Evolutionary conservation across 2,329 filamentous ascomycete genomes (phyloP).

Genomic region (Fusarium tanahbumbuense): DNA sequence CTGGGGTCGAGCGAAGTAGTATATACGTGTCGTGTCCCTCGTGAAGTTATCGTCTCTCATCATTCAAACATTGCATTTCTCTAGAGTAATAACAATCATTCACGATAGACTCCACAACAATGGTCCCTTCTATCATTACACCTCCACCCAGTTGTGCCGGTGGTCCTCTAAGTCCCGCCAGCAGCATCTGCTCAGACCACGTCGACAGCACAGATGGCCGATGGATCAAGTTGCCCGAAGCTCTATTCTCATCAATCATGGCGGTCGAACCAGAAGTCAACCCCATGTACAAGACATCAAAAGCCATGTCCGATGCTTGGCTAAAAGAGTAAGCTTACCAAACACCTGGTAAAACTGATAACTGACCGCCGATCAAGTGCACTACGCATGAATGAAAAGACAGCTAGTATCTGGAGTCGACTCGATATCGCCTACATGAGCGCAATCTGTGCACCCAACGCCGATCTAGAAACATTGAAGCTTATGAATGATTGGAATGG

Average conservation of each 20-base stretch:
- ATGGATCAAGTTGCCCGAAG: slow-evolving; percentile 24
- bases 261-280: slow-evolving; percentile 24
- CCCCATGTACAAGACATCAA: slow-evolving; percentile 23
- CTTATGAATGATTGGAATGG: slow-evolving; percentile 33
- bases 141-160: slow-evolving; percentile 25
- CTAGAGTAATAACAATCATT: background rate
- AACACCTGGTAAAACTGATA: background rate
- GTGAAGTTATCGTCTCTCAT: background rate
- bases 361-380: slow-evolving; percentile 17
- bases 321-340: slow-evolving; percentile 19
- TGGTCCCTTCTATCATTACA: slow-evolving; percentile 25
- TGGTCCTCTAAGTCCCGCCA: background rate
- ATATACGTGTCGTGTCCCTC: slow-evolving; percentile 1
- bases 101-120: background rate
- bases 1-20: background rate
- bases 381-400: slow-evolving; percentile 23
- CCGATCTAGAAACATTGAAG: slow-evolving; percentile 24
- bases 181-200: slow-evolving; percentile 5
- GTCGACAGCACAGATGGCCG: slow-evolving; percentile 4
- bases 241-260: slow-evolving; percentile 28
- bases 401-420: slow-evolving; percentile 15
- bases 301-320: slow-evolving; percentile 23
- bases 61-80: background rate
- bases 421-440: slow-evolving; percentile 30
- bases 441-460: slow-evolving; percentile 26